phyloP scores from a whole-genome alignment of 306 rosid genomes.

The Neltuma alba region DNA sequence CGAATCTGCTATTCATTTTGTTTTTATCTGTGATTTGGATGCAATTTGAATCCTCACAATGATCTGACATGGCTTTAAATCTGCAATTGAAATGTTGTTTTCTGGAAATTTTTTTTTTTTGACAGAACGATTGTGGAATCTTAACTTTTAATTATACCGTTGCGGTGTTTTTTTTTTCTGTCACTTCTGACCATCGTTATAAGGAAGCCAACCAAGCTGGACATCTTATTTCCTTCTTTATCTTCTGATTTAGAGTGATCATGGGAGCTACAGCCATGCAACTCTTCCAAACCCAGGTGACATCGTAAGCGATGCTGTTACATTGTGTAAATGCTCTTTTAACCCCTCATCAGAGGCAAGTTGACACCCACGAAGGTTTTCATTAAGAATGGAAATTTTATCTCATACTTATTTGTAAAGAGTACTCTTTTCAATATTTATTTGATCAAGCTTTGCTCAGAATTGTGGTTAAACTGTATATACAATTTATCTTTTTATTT shows the following conservation, averaged over 20 bases:
- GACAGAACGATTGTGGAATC: neutral
- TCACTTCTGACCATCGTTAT: slow-evolving; percentile 75
- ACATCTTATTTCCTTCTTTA: slow-evolving; percentile 45
- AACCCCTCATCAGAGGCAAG: neutral
- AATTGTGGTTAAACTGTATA: neutral
- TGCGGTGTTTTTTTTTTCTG: slow-evolving; percentile 78
- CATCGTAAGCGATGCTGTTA: neutral
- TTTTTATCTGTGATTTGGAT: neutral
- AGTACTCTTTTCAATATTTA: neutral
- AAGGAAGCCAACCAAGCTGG: slow-evolving; percentile 73
- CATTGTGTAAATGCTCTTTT: neutral
- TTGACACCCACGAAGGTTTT: slow-evolving; percentile 8
- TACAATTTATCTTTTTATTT: neutral
- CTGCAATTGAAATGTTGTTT: slow-evolving; percentile 50
- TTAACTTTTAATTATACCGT: slow-evolving; percentile 16
- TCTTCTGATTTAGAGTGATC: slow-evolving; percentile 77
- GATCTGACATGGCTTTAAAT: slow-evolving; percentile 41
- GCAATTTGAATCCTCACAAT: neutral
- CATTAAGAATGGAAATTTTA: neutral
- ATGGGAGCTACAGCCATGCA: slow-evolving; percentile 59
- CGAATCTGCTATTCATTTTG: neutral
- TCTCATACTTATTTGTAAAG: neutral
- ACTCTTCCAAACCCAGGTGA: slow-evolving; percentile 56
- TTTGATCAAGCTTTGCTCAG: neutral
- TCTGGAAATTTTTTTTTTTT: slow-evolving; percentile 47